These are phyloP conservation scores for Chlorella vulgaris DNA, from an alignment of 139 green algal species.

Conservation along the genomic window DNA sequence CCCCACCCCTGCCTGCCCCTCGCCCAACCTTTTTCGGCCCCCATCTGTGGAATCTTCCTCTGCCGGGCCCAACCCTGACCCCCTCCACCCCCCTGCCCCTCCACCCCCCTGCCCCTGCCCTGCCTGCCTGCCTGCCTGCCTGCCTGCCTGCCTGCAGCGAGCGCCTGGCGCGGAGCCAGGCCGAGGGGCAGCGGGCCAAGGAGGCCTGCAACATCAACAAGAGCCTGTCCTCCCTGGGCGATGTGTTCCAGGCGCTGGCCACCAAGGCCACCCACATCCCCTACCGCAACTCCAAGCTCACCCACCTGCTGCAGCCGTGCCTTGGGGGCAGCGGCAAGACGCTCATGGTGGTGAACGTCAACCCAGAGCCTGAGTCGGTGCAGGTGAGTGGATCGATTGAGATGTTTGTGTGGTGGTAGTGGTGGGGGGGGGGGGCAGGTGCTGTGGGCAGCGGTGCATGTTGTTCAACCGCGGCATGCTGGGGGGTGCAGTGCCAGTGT, in stretches of 20 bases:
- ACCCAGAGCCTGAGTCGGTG: conserved; percentile 77
- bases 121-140: not conserved
- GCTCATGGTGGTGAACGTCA: conserved; percentile 97
- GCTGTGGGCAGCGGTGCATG: not conserved
- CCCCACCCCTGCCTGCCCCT: not conserved
- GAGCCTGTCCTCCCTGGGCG: conserved; percentile 80
- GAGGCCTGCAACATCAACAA: conserved; percentile 97
- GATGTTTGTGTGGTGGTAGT: not conserved
- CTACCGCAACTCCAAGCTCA: conserved; percentile 96
- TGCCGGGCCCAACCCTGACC: too few relatives aligned
- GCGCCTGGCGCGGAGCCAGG: conserved; percentile 75
- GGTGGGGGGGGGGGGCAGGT: not conserved
- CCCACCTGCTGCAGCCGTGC: conserved; percentile 92
- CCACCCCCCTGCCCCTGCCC: too few relatives aligned
- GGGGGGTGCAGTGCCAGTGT: too few relatives aligned
- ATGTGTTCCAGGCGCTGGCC: conserved; percentile 85
- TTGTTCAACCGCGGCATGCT: too few relatives aligned
- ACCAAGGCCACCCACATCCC: conserved; percentile 78
- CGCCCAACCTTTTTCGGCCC: too few relatives aligned
- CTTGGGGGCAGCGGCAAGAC: conserved; percentile 91
- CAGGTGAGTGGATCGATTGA: not conserved
- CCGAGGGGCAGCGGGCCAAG: conserved; percentile 79
- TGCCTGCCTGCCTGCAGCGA: conserved; percentile 63
- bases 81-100: too few relatives aligned
- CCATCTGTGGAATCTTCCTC: too few relatives aligned